Percentiles rank a stretch among this genome's conserved stretches.
Conservation (phyloP, 257 asterid species). For the Paulownia fortunei region DNA sequence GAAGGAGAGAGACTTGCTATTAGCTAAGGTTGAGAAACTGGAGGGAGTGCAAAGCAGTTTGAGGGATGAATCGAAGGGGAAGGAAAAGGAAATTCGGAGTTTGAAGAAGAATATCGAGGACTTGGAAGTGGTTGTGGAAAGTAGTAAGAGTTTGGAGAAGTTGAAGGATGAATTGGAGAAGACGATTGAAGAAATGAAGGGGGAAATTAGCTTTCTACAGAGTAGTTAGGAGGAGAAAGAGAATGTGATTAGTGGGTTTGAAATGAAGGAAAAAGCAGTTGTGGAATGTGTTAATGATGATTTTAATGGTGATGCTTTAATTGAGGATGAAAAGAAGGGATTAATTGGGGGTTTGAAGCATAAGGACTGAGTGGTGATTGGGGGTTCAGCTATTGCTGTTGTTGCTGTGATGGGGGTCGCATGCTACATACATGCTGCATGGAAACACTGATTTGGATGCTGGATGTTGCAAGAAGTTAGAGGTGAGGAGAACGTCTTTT, state of each 20-base stretch:
- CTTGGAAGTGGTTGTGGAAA: conserved; percentile 40
- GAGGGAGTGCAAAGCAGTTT: conserved; percentile 39
- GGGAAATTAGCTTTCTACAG: conserved; percentile 47
- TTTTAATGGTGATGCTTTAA: conserved; percentile 18
- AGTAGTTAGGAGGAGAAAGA: conserved; percentile 56
- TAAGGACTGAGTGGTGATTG: conserved; percentile 53
- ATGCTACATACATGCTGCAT: conserved; percentile 51
- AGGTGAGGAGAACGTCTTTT: conserved; percentile 39
- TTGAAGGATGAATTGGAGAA: conserved; percentile 43
- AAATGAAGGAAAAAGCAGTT: conserved; percentile 34
- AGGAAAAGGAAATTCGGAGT: conserved; percentile 50
- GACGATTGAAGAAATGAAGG: conserved; percentile 50
- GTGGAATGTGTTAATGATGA: conserved; percentile 41
- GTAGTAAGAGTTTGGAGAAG: conserved; percentile 42
- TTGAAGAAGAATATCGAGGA: conserved; percentile 56
- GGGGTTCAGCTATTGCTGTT: conserved; percentile 56
- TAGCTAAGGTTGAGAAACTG: conserved; percentile 46
- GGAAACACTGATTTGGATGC: conserved; percentile 39
- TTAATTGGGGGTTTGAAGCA: conserved; percentile 35
- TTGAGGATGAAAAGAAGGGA: conserved; percentile 40
- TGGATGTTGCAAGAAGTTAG: conserved; percentile 36
- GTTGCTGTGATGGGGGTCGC: conserved; percentile 48
- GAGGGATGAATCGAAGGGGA: conserved; percentile 49
- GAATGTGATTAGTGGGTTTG: conserved; percentile 47
- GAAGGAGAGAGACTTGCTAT: conserved; percentile 62